Base-by-base conservation (phyloP, 768 basidiomycete species). In the Cubamyces sp. region DNA sequence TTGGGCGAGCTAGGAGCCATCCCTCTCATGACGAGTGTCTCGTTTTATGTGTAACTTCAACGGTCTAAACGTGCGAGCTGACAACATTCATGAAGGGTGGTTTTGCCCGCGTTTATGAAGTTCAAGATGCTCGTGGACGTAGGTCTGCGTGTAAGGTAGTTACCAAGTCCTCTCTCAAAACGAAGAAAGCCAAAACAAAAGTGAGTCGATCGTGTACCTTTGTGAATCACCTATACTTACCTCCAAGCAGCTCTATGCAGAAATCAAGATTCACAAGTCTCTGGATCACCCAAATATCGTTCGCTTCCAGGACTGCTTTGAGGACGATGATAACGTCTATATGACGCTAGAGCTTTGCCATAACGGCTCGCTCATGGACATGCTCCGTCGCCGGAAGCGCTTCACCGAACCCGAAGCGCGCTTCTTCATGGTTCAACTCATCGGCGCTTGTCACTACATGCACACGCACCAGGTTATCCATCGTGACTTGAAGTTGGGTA, bases 371-470 rank as follows among this genome's bases (percentile, higher is more conserved):
- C 84, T 92, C 57, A 94, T 94, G 90, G 92, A 94, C 73, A 85
- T 96, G 79, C 84, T 98, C 40, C 89, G 93, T 19, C 86, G 88
- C 2, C 90, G 95, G 2, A 84, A 88, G 43, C 87, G 92, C 28
- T 91, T 95, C 76, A 88, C 90, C 16, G 97, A 98, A 73, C 91
- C 93, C 2, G 96, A 98, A 74, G 84, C 92, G 1, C 89, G 96
- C 15, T 95, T 88, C 77, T 96, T 91, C 78, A 85, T 97, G 79
- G 84, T 97, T 6, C 96, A 99, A 72, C 85, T 98, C 66, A 90
- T 97, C 70, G 94, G 94, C 21, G 96, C 96, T 2, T 96, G 94
- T 75, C 87, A 94, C 70, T 98, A 98, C 80, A 96, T 99, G 95
- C 96, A 98, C 74, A 84, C 84, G 28, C 90, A 95, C 71, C 93